Conservation (phyloP, 768 basidiomycete genomes). For the Flagelloscypha sp. region DNA sequence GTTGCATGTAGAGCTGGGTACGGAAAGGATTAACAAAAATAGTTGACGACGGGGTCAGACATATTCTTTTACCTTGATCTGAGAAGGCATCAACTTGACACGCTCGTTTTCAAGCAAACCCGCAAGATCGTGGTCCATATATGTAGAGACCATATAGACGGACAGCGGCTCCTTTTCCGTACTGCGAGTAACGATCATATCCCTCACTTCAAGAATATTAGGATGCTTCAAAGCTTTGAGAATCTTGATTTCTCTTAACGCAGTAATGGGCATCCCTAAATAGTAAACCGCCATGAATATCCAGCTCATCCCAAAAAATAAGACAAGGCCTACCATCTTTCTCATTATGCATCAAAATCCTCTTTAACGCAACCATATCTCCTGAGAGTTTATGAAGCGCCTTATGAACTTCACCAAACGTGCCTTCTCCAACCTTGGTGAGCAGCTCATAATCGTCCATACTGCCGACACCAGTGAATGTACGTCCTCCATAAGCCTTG, state of each 20-base stretch:
- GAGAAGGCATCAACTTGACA: conserved; percentile 71
- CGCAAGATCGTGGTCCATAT: conserved; percentile 99
- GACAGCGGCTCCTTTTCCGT: conserved; percentile 69
- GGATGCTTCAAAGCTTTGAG: conserved; percentile 83
- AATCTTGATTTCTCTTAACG: conserved; percentile 94
- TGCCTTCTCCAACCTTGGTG: conserved; percentile 91
- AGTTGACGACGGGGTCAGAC: conserved; percentile 36
- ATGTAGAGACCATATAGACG: conserved; percentile 98
- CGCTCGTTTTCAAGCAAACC: conserved; percentile 89
- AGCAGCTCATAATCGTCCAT: conserved; percentile 73
- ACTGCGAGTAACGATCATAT: conserved; percentile 86
- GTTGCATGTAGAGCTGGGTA: no score
- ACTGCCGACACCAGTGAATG: conserved; percentile 61
- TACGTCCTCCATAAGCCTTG: conserved; percentile 57
- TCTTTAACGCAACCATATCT: conserved; percentile 76
- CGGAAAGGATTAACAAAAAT: conserved; percentile 31
- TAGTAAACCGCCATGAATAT: no score
- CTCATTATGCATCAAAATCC: conserved; percentile 94
- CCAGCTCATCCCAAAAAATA: no score
- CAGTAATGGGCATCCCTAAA: conserved; percentile 95
- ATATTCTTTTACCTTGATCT: conserved; percentile 68
- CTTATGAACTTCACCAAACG: conserved; percentile 95
- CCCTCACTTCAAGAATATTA: conserved; percentile 78
- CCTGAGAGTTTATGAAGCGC: conserved; percentile 60
- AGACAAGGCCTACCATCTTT: no score